phyloP scores from a whole-genome alignment of 2,329 filamentous ascomycete species.

The Penicillium sp. region DNA sequence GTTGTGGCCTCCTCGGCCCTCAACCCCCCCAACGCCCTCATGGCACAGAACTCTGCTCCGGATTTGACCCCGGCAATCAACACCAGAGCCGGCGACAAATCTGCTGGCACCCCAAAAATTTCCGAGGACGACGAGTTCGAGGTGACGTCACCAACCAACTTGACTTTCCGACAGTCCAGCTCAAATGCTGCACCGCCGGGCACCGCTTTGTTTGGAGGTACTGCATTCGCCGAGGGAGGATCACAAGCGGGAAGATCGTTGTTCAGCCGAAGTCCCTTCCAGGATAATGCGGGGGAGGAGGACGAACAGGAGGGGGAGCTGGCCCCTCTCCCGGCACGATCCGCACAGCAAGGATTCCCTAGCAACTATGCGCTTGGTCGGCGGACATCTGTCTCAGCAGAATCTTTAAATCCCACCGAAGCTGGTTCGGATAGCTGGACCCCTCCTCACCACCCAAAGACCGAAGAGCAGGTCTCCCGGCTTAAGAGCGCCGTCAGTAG shows the following conservation, averaged over 20 bases:
- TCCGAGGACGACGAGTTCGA: conserved; percentile 81
- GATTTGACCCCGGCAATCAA: conserved; percentile 79
- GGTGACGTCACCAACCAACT: conserved; percentile 70
- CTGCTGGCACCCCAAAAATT: conserved; percentile 59
- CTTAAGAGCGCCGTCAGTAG: conserved; percentile 77
- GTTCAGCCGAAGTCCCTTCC: conserved; percentile 38
- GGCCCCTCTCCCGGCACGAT: conserved; percentile 28
- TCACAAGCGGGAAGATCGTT: conserved; percentile 23
- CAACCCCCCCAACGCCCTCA: conserved; percentile 35
- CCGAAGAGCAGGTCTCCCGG: conserved; percentile 73
- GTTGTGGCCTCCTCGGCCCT: conserved; percentile 29
- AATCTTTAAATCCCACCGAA: conserved; percentile 86
- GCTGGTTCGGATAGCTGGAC: conserved; percentile 85
- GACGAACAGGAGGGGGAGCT: conserved; percentile 20
- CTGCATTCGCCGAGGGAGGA: conserved; percentile 22
- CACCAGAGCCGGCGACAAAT: conserved; percentile 66
- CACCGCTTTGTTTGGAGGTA: conserved; percentile 45
- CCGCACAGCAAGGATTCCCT: conserved; percentile 55
- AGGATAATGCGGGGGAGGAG: conserved; percentile 21
- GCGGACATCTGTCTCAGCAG: conserved; percentile 92
- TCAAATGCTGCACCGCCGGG: conserved; percentile 29
- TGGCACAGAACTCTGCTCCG: conserved; percentile 71
- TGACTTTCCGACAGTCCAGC: conserved; percentile 53
- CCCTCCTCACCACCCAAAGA: conserved; percentile 81
- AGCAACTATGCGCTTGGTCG: conserved; percentile 91